These are phyloP conservation scores for Clarireedia homoeocarpa DNA, from an alignment of 2,329 filamentous ascomycete species.

Conservation along the genomic window DNA sequence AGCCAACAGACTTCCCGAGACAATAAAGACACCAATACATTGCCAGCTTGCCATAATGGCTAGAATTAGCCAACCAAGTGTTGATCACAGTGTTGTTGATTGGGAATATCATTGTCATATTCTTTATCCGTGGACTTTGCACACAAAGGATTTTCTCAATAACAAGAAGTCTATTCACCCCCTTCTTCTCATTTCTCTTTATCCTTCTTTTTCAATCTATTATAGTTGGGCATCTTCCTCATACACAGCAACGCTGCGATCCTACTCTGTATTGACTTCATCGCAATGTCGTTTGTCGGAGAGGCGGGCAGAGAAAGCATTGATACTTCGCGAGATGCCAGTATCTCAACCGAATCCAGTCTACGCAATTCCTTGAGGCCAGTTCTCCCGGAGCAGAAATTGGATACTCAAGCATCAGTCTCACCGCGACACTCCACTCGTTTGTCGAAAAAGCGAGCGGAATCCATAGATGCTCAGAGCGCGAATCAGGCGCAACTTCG, in stretches of 20 bases:
- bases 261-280: background rate
- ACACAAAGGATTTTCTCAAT: slow-evolving; percentile 26
- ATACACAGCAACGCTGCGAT: background rate
- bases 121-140: slow-evolving; percentile 24
- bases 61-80: slow-evolving; percentile 25
- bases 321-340: slow-evolving; percentile 21
- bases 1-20: slow-evolving; percentile 28
- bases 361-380: slow-evolving; percentile 20
- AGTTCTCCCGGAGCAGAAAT: slow-evolving; percentile 19
- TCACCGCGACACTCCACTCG: slow-evolving; percentile 22
- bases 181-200: slow-evolving; percentile 14
- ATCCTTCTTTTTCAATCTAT: slow-evolving; percentile 9
- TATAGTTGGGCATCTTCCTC: slow-evolving; percentile 5
- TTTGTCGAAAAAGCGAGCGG: slow-evolving; percentile 28
- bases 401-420: slow-evolving; percentile 18
- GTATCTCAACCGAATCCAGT: slow-evolving; percentile 26
- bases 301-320: slow-evolving; percentile 14
- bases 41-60: slow-evolving; percentile 23
- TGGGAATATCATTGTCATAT: slow-evolving; percentile 28
- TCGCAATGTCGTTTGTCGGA: slow-evolving; percentile 21
- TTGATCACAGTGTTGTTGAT: slow-evolving; percentile 19
- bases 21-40: slow-evolving; percentile 27
- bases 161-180: slow-evolving; percentile 29
- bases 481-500: slow-evolving; percentile 24
- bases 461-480: slow-evolving; percentile 25